phyloP scores from a whole-genome alignment of 371 early-diverging fungal species.

The Gilbertella persicaria region DNA sequence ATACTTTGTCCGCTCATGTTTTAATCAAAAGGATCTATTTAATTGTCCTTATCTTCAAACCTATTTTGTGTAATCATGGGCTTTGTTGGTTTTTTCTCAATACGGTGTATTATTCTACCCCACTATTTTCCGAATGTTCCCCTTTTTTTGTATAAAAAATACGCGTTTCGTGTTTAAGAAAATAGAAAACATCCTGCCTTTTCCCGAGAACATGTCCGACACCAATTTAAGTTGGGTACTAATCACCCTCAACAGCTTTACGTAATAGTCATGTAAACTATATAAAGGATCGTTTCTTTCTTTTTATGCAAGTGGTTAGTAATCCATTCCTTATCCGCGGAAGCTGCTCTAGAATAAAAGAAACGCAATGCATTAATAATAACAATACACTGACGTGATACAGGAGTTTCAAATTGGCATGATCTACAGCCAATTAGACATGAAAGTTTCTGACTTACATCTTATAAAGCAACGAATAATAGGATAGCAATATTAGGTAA shows the following conservation, averaged over 20 bases:
- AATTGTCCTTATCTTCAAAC: neutral
- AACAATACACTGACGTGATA: neutral
- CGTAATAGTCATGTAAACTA: too few species aligned
- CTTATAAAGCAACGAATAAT: neutral
- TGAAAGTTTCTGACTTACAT: neutral
- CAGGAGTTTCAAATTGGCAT: neutral
- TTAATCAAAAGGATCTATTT: neutral
- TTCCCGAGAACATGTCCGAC: too few species aligned
- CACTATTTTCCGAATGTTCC: too few species aligned
- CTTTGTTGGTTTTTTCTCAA: neutral
- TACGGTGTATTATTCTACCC: too few species aligned
- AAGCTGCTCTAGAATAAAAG: too few species aligned
- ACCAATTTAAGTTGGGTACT: too few species aligned
- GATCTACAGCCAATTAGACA: neutral
- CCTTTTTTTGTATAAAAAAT: too few species aligned
- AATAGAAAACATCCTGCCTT: too few species aligned
- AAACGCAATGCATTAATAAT: neutral
- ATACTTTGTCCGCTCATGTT: slow-evolving; percentile 1
- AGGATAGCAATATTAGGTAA: neutral
- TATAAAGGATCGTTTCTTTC: too few species aligned
- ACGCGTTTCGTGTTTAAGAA: too few species aligned
- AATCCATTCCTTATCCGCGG: neutral
- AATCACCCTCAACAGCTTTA: too few species aligned
- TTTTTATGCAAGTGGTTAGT: too few species aligned
- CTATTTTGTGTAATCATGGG: neutral